Evolutionary conservation across 2,329 filamentous ascomycete genomes (phyloP), one percentile per base, ranked within the genome.

Genomic region (Fonsecaea multimorphosa): DNA sequence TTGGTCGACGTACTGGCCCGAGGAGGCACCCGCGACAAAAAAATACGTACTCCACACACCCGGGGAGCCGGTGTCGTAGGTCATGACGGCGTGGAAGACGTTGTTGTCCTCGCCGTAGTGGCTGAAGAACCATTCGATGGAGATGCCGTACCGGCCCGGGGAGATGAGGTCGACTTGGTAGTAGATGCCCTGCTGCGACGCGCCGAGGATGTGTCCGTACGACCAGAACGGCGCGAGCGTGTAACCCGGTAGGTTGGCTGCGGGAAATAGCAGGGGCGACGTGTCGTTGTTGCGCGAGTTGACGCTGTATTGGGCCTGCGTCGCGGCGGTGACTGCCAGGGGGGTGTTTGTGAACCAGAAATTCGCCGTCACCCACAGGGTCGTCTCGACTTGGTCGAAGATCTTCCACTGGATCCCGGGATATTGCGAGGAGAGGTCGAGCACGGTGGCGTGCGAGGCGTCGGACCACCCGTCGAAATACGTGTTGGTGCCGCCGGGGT

Each of bases 351-450:
- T 77, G 62, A 84, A 70, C 56, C 82, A 75, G 11, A 81, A 75
- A 66, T 82, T 80, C 3, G 80, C 78, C 29, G 77, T 76, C 1
- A 75, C 72, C 5, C 83, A 74, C 9, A 83, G 72, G 40, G 77
- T 74, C 68, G 83, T 80, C 16, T 80, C 80, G 3, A 78, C 77
- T 66, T 83, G 81, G 65, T 82, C 64, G 34, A 66, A 66, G 52
- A 66, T 66, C n/a, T 12, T 38, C 52, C 52, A 66, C 19, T 53
- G 44, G 16, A 64, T 54, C 14, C 54, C 56, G n/a, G n/a, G n/a
- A 19, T 59, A 55, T 4, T 22, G n/a, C 2, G 24, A 38, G 7
- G 52, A 63, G 5, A 64, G 56, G 46, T 64, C 62, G 5, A 64
- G 44, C 14, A 51, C 44, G 19, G 62, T 64, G 22, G 62, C 52